Conservation (phyloP, 768 basidiomycete genomes). For the Boletus reticuloceps region DNA sequence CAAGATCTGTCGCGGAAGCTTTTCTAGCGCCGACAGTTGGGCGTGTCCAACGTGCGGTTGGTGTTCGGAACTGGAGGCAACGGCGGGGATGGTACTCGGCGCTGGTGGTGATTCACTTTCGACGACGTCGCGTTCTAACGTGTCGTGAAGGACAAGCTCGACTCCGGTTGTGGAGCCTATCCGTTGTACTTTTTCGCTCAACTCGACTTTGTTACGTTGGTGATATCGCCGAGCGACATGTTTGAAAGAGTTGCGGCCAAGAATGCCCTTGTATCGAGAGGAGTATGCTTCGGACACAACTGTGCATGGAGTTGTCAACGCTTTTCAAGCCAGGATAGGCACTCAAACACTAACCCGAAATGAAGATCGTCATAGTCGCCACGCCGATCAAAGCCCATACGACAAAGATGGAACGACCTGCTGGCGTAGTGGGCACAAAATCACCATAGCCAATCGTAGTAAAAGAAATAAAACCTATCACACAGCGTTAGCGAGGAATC, state of each 20-base stretch:
- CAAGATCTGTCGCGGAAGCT: constrained; percentile 39
- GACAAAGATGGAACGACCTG: constrained; percentile 74
- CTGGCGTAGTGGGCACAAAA: constrained; percentile 54
- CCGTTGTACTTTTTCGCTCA: constrained; percentile 11
- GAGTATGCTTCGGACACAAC: constrained; percentile 69
- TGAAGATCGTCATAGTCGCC: constrained; percentile 69
- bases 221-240: constrained; percentile 47
- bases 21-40: constrained; percentile 33
- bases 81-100: neutral
- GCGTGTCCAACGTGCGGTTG: constrained; percentile 14
- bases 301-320: constrained; percentile 21
- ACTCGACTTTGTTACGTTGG: constrained; percentile 20
- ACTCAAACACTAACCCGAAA: constrained; percentile 51
- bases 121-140: neutral
- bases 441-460: constrained; percentile 77
- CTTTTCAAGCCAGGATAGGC: neutral
- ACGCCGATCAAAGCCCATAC: constrained; percentile 79
- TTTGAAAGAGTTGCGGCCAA: constrained; percentile 46
- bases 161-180: constrained; percentile 1
- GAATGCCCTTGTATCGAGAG: constrained; percentile 56
- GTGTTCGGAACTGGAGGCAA: constrained; percentile 3
- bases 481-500: neutral
- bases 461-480: constrained; percentile 66
- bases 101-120: neutral
- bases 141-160: neutral